Percentiles rank a stretch among this genome's conserved stretches.
Evolutionary conservation across 129 eudicot species (phyloP).

Genomic region (Gnaphalium uliginosum): DNA sequence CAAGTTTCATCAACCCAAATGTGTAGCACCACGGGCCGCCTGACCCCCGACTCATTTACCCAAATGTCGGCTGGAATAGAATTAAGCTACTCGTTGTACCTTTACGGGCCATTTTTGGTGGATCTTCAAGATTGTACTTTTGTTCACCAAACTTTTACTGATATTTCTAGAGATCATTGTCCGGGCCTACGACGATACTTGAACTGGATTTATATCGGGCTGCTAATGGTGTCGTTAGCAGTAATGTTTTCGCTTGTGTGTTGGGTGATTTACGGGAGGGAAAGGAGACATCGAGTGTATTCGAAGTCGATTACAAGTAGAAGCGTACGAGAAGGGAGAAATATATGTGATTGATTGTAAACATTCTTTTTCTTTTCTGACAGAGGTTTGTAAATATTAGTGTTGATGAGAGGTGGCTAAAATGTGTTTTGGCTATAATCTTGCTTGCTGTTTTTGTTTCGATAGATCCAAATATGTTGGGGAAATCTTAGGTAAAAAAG

Average conservation of each 20-base stretch:
- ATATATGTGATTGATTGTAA: slow-evolving; percentile 26
- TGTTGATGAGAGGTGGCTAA: slow-evolving; percentile 23
- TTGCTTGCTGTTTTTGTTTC: not conserved
- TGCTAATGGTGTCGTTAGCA: slow-evolving; percentile 72
- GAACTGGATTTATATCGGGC: slow-evolving; percentile 71
- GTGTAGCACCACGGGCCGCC: slow-evolving; percentile 74
- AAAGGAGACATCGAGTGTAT: slow-evolving; percentile 77
- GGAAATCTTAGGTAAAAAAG: too few relatives aligned
- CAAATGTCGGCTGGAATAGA: slow-evolving; percentile 85
- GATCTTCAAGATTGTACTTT: slow-evolving; percentile 78
- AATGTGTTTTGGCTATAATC: not conserved
- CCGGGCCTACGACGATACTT: slow-evolving; percentile 68
- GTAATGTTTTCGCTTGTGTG: slow-evolving; percentile 76
- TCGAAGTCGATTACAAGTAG: slow-evolving; percentile 37
- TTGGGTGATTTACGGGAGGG: slow-evolving; percentile 91
- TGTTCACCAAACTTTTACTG: slow-evolving; percentile 62
- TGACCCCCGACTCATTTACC: slow-evolving; percentile 61
- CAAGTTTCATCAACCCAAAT: slow-evolving; percentile 52
- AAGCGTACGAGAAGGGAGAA: slow-evolving; percentile 35
- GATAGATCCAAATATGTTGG: not conserved
- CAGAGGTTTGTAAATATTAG: slow-evolving; percentile 28
- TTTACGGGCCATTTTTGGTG: slow-evolving; percentile 75
- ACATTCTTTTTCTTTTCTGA: slow-evolving; percentile 1
- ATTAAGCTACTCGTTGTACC: slow-evolving; percentile 65
- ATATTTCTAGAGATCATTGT: slow-evolving; percentile 56